Percentiles rank a stretch among this genome's conserved stretches.
Conservation (phyloP, 495 filamentous ascomycete genomes). For the Penicillium desertorum region DNA sequence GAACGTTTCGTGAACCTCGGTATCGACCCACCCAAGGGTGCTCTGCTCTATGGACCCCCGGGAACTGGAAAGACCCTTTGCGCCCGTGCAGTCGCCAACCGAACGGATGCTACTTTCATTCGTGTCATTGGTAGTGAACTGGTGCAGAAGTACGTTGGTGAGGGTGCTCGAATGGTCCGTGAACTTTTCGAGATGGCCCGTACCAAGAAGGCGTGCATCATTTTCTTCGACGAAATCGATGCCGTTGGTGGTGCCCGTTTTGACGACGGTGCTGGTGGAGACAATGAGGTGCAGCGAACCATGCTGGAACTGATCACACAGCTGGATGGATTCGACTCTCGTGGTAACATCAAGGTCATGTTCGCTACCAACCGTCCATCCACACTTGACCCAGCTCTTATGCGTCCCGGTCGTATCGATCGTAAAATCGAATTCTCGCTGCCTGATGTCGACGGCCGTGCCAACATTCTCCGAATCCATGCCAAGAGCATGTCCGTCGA, state of each 20-base stretch:
- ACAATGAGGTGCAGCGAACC: slow-evolving; percentile 99
- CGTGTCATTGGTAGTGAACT: slow-evolving; percentile 95
- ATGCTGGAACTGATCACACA: slow-evolving; percentile 99
- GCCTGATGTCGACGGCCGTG: slow-evolving; percentile 92
- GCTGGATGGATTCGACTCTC: slow-evolving; percentile 93
- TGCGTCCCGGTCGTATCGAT: slow-evolving; percentile 97
- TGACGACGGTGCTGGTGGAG: slow-evolving; percentile 94
- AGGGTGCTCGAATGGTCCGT: slow-evolving; percentile 96
- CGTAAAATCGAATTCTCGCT: slow-evolving; percentile 98
- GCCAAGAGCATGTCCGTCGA: slow-evolving; percentile 99
- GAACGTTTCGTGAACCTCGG: slow-evolving; percentile 96
- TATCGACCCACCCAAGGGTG: slow-evolving; percentile 98
- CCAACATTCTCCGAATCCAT: slow-evolving; percentile 96
- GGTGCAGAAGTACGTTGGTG: slow-evolving; percentile 98
- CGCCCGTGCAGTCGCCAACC: slow-evolving; percentile 92
- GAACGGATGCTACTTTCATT: slow-evolving; percentile 98
- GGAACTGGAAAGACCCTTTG: slow-evolving; percentile 98
- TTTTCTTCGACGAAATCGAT: slow-evolving; percentile 99
- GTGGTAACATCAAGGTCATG: slow-evolving; percentile 99
- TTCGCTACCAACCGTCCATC: slow-evolving; percentile 98
- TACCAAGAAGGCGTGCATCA: slow-evolving; percentile 99
- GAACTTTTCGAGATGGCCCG: slow-evolving; percentile 99
- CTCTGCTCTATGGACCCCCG: slow-evolving; percentile 92
- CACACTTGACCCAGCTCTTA: slow-evolving; percentile 91
- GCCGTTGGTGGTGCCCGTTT: slow-evolving; percentile 98